These are phyloP conservation scores for Alternaria infectoria DNA, from an alignment of 2,329 filamentous ascomycete genomes.

Conservation along the genomic window DNA sequence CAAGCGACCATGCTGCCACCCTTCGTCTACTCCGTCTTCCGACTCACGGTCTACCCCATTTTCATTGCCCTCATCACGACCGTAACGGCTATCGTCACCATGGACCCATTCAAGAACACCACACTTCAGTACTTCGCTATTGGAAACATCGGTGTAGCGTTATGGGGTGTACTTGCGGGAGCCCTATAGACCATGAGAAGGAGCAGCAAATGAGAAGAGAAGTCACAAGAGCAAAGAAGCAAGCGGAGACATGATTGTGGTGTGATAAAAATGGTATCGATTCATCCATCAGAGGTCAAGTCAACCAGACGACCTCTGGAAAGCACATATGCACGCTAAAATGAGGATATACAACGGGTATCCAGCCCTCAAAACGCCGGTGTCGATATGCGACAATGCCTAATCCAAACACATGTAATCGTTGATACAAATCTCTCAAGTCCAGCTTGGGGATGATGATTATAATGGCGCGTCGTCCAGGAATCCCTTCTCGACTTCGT, in stretches of 20 bases:
- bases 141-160: not conserved
- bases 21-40: not conserved
- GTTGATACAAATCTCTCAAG: not conserved
- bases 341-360: slow-evolving; percentile 1
- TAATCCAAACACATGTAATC: not conserved
- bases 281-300: not conserved
- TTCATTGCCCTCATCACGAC: not conserved
- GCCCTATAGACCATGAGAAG: not conserved
- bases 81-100: not conserved
- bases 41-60: not conserved
- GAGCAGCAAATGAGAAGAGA: not conserved
- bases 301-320: not conserved
- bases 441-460: not conserved
- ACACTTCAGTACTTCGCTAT: not conserved
- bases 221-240: not conserved
- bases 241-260: not conserved
- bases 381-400: not conserved
- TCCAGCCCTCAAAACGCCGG: not conserved
- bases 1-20: not conserved
- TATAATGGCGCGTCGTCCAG: slow-evolving; percentile 15
- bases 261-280: not conserved
- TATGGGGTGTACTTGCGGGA: not conserved
- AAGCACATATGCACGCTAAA: not conserved
- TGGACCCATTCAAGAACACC: not conserved
- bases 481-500: slow-evolving; percentile 19